Evolutionary conservation across 1,284 basidiomycete genomes (phyloP).

Genomic region (Moesziomyces sp.): DNA sequence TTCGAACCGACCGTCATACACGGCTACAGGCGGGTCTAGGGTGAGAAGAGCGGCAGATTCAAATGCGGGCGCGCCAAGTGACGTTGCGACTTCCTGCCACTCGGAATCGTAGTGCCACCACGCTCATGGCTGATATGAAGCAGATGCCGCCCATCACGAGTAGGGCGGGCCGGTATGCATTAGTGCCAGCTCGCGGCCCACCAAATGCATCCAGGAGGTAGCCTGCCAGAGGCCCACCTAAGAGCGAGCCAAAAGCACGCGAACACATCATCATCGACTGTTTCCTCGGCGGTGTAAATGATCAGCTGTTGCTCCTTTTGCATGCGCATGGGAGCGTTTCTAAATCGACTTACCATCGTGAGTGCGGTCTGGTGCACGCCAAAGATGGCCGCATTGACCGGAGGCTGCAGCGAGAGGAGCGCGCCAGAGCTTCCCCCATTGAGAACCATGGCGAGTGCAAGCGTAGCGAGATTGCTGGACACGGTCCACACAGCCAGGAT

Average conservation of each 20-base stretch:
- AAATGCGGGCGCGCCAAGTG: constrained; percentile 36
- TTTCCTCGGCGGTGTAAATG: too few species aligned
- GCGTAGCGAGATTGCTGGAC: constrained; percentile 26
- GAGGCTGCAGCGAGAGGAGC: constrained; percentile 46
- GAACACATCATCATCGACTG: constrained; percentile 48
- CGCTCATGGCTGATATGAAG: constrained; percentile 30
- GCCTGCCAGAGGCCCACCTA: constrained; percentile 46
- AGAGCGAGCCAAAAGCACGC: constrained; percentile 42
- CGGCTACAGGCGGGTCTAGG: not conserved
- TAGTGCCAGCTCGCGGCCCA: constrained; percentile 31
- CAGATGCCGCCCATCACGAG: constrained; percentile 46
- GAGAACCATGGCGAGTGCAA: constrained; percentile 47
- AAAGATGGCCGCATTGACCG: constrained; percentile 50
- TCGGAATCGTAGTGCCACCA: constrained; percentile 31
- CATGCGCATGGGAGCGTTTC: too few species aligned
- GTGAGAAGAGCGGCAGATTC: not conserved
- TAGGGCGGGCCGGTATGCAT: constrained; percentile 41
- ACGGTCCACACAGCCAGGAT: constrained; percentile 53
- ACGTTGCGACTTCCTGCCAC: constrained; percentile 32
- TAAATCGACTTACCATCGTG: constrained; percentile 28
- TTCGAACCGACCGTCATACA: not conserved
- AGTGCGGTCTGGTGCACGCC: constrained; percentile 44
- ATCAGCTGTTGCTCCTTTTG: not conserved
- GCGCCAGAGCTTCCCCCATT: constrained; percentile 52
- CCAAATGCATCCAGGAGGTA: constrained; percentile 50